Base-by-base conservation (phyloP, 2,329 filamentous ascomycete genomes). In the Epichloe gansuensis region DNA sequence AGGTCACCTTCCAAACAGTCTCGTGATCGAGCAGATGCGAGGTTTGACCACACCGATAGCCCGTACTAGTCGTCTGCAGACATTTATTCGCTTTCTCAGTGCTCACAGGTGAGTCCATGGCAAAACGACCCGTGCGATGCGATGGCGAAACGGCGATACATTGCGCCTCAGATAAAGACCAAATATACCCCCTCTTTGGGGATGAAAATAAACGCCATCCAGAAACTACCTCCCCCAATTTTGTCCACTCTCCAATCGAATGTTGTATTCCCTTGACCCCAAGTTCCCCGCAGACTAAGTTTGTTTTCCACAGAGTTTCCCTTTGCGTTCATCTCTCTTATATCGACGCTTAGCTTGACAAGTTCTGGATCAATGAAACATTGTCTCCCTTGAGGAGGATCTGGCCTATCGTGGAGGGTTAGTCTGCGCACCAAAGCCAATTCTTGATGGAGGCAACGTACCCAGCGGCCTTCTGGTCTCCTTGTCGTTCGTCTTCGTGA, bases 321-420 rank as follows among this genome's bases (percentile, higher is more conserved):
- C 3, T 13, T 13, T 23, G 13, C 9, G 2, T 36, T 21, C 5
- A 17, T 17, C 13, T 8, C n/a, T 4, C 31, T 36, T 3, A 31
- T 7, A 13, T 35, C 21, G 52, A 23, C 13, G 7, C 27, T 39
- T 44, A 54, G 42, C 41, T 48, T 47, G 53, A 54, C 48, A 54
- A 42, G 60, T 68, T 75, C 64, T 86, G 87, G 60, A 93, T 90
- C 59, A 94, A 73, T 36, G 87, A 87, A 49, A 94, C 87, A 63
- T 91, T 93, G 72, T 93, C 88, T 60, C 87, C 87, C 72, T 93
- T 93, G 59, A 94, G 77, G 58, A 94, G 71, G 57, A 94, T 90
- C 71, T 90, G 88, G 54, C 87, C 86, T 89, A 59, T 31, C 53
- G 3, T 3, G n/a, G 36, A n/a, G 54, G 23, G 51, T 67, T 55